Conservation (phyloP, 2,329 filamentous ascomycete genomes). For the Trichophyton rubrum region DNA sequence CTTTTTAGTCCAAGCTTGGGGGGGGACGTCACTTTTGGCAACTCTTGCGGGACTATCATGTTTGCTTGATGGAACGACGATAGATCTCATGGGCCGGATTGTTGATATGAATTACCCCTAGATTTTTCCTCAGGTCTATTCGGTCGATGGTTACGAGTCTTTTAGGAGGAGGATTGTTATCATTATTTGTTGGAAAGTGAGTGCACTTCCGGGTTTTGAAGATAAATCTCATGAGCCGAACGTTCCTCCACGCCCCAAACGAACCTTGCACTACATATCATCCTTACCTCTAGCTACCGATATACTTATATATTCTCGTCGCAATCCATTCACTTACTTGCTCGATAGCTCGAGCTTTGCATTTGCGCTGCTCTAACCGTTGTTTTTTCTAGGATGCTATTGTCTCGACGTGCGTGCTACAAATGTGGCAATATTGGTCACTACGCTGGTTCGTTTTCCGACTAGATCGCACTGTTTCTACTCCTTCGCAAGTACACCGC, state of each 20-base stretch:
- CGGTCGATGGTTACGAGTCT: neutral
- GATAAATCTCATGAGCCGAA: neutral
- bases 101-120: neutral
- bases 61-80: neutral
- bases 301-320: neutral
- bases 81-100: neutral
- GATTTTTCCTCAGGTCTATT: neutral
- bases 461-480: neutral
- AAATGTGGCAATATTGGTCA: constrained; percentile 69
- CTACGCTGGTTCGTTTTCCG: constrained; percentile 35
- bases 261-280: neutral
- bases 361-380: neutral
- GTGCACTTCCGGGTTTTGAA: neutral
- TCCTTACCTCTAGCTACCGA: neutral
- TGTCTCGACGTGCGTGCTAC: constrained; percentile 73
- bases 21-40: neutral
- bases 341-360: neutral
- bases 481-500: neutral
- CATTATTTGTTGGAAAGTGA: neutral
- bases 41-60: neutral
- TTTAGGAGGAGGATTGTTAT: neutral
- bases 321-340: neutral
- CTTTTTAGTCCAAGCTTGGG: neutral
- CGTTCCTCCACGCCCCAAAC: neutral
- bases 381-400: constrained; percentile 47